Conservation (phyloP, 257 asterid genomes). For the Nicotiana noctiflora region DNA sequence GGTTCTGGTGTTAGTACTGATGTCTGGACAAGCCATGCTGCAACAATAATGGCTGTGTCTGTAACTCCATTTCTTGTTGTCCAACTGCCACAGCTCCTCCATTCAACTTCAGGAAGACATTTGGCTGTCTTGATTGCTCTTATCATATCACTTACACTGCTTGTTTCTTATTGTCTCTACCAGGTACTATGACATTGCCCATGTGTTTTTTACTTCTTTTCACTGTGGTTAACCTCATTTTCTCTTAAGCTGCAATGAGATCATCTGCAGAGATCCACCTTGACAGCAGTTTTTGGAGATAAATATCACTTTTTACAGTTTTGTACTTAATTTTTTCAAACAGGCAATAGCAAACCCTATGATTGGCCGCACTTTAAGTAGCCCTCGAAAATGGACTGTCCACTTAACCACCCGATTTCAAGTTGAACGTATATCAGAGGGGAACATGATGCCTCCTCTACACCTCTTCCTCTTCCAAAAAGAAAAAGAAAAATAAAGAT, state of each 20-base stretch:
- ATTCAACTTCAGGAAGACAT: slow-evolving; percentile 54
- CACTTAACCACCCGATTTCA: neutral
- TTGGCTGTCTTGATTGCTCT: slow-evolving; percentile 65
- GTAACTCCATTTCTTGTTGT: slow-evolving; percentile 71
- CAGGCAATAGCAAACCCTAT: neutral
- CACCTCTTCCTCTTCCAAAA: neutral
- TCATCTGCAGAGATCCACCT: neutral
- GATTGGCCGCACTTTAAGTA: neutral
- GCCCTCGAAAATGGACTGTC: neutral
- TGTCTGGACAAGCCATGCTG: slow-evolving; percentile 78
- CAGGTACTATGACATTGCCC: slow-evolving; percentile 42
- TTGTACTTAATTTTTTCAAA: neutral
- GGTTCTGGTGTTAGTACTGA: slow-evolving; percentile 89
- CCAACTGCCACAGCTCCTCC: slow-evolving; percentile 63
- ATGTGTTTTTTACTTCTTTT: neutral
- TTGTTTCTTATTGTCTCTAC: slow-evolving; percentile 71
- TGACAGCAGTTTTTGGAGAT: neutral
- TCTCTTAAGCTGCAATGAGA: neutral
- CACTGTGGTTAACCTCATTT: neutral
- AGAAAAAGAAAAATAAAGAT: neutral
- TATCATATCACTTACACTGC: slow-evolving; percentile 47
- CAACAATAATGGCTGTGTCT: slow-evolving; percentile 76
- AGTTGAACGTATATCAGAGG: neutral
- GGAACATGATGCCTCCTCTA: neutral
- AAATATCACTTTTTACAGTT: neutral